Evolutionary conservation across 331 rosid species (phyloP), one percentile per base, ranked within the genome.

Genomic region (Saraca asoca): DNA sequence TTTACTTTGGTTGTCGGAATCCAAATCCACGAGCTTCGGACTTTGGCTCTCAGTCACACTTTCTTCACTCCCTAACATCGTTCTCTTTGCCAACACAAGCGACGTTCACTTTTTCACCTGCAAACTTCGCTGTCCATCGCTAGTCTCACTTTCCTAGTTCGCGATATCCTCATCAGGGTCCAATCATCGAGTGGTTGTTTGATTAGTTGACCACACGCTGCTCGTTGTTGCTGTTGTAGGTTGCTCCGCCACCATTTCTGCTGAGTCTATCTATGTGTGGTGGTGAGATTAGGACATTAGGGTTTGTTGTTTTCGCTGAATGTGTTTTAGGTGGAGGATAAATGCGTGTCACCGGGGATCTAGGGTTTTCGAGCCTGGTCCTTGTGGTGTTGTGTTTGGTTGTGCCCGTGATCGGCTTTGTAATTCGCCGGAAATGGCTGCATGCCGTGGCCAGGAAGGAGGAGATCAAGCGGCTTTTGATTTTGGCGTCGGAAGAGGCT

Each of bases 351-450:
- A 62, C 80, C 55, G 87, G 79, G 90, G 85, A 69, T 92, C 79
- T 87, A 83, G 98, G 98, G 95, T 84, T 92, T 82, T 75, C 67
- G 68, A 81, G 80, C 88, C 87, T 81, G 72, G 80, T 89, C 69
- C 80, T 89, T 70, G 62, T 70, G 71, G 80, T 75, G 80, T 73
- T 66, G 41, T 85, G 67, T 61, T 38, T 83, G 11, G 37, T 85
- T 41, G 16, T 82, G 31, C 83, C 90, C 64, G 76, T 78, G 74
- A 81, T 85, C 72, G 85, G 79, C 7, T 68, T 87, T 46, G 42
- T 79, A 6, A 73, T 80, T 55, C 68, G 84, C 54, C 79, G 88
- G 7, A 93, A 85, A 85, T 93, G 95, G 96, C 70, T 71, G 44
- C 64, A 57, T 35, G 77, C 96, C 2, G 83, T 75, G 71, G 84